Conservation (phyloP, 2,329 filamentous ascomycete species). For the Neofusicoccum sp. region DNA sequence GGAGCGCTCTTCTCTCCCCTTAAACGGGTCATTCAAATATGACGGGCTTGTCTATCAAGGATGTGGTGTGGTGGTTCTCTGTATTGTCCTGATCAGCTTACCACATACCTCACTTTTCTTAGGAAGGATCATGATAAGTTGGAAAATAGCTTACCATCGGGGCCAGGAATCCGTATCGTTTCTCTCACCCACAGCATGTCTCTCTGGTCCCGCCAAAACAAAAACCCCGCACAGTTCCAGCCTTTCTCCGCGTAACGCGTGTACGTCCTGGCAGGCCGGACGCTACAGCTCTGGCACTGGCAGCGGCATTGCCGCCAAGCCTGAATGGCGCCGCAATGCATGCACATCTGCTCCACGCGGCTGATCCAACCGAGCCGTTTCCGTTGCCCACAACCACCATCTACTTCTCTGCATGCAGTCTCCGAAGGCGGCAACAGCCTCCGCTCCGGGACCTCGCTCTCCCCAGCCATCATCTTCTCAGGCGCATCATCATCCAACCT, state of each 20-base stretch:
- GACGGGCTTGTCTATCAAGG: not conserved
- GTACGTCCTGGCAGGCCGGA: constrained; percentile 32
- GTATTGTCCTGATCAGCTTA: not conserved
- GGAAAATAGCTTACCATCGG: not conserved
- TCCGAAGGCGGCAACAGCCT: too few species aligned
- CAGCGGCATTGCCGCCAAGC: constrained; percentile 33
- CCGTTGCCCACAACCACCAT: not conserved
- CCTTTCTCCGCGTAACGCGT: constrained; percentile 28
- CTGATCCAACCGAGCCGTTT: constrained; percentile 29
- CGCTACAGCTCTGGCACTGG: constrained; percentile 35
- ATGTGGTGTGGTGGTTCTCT: not conserved
- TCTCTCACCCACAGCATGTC: constrained; percentile 30
- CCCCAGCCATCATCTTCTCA: not conserved
- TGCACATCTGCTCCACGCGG: constrained; percentile 33
- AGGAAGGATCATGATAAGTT: not conserved
- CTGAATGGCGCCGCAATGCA: constrained; percentile 37
- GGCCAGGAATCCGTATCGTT: not conserved
- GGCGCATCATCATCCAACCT: constrained; percentile 19
- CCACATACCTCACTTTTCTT: not conserved
- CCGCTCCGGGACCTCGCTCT: not conserved
- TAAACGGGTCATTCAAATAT: not conserved
- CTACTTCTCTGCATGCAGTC: too few species aligned
- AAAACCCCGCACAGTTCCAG: not conserved
- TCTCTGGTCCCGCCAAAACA: constrained; percentile 8
- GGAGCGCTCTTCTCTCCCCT: not conserved